These are phyloP conservation scores for Paecilomyces niveus DNA, from an alignment of 2,329 filamentous ascomycete species.

Conservation along the genomic window DNA sequence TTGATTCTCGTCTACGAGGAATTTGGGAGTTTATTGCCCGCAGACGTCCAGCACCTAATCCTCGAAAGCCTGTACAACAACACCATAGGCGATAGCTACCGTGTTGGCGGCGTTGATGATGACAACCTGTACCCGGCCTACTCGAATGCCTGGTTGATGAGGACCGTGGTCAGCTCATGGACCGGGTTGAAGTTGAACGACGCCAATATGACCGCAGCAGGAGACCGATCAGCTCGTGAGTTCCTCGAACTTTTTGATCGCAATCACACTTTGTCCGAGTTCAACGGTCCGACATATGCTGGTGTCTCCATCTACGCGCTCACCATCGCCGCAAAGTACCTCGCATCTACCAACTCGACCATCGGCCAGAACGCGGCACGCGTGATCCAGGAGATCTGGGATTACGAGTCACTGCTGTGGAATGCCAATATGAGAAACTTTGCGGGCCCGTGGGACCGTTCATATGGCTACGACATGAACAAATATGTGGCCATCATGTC, in stretches of 20 bases:
- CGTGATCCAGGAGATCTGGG: too few species aligned
- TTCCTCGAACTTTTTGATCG: conserved; percentile 52
- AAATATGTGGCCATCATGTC: conserved; percentile 53
- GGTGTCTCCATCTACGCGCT: conserved; percentile 56
- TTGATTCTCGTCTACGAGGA: conserved; percentile 55
- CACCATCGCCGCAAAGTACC: conserved; percentile 54
- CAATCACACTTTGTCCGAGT: conserved; percentile 54
- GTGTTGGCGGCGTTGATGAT: conserved; percentile 52
- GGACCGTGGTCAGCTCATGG: conserved; percentile 44
- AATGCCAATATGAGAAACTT: conserved; percentile 53
- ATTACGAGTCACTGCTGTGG: too few species aligned
- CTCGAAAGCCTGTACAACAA: conserved; percentile 48
- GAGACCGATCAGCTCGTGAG: conserved; percentile 50
- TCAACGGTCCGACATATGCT: conserved; percentile 57
- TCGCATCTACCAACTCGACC: conserved; percentile 43
- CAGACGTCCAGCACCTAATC: conserved; percentile 37
- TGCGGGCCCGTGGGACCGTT: conserved; percentile 58
- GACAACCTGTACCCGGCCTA: conserved; percentile 59
- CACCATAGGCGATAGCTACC: conserved; percentile 54
- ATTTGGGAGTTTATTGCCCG: conserved; percentile 41
- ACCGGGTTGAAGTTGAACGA: conserved; percentile 48
- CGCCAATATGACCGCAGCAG: conserved; percentile 52
- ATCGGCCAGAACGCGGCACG: conserved; percentile 44
- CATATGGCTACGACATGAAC: conserved; percentile 60
- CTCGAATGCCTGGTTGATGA: conserved; percentile 41